Base-by-base conservation (phyloP, 1,139 yeast species). In the Geotrichum reessii region DNA sequence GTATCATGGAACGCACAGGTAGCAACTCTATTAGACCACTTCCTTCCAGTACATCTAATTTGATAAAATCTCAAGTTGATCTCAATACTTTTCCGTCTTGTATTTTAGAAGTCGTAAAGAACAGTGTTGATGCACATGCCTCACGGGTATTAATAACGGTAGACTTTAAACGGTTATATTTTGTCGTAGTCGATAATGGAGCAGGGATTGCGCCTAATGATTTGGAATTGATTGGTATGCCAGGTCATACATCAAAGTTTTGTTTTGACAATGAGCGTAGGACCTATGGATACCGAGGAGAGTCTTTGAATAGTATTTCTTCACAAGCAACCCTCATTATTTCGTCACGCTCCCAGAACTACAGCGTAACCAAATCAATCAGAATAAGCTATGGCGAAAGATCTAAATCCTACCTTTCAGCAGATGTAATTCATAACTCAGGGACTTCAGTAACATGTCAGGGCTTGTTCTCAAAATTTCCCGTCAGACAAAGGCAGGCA, bases 371-470 rank as follows among this genome's bases (percentile, higher is more conserved):
- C 0, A 66, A 81, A 0, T 63, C 74, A 25, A 48, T 0, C 74
- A 61, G 69, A 31, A 46, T 67, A 4, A 56, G 61, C 37, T 55
- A 59, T 51, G 63, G 64, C 1, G 49, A 58, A 14, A 55, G 63
- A 33, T 44, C 48, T 21, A 44, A 52, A 17, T 48, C 56, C 11
- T 67, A 47, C 55, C 48, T 50, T 27, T 17, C 52, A 52, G 52
- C 47, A 27, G 56, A 40, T 33, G 54, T 51, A 8, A 50, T 40
- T 11, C 46, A 57, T 5, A 12, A n/a, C n/a, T 64, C 68, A 9
- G 95, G 95, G 0, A 85, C 95, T 0, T 62, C 69, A 0, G 78
- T 86, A 1, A 60, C 69, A 0, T 78, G 82, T 0, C 66, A 73
- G 4, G 78, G 81, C 58, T 59, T 87, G 21, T 86, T 86, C 67